Evolutionary conservation across 192 early-diverging fungal genomes (phyloP).

Genomic region (Backusella mclennaniae): DNA sequence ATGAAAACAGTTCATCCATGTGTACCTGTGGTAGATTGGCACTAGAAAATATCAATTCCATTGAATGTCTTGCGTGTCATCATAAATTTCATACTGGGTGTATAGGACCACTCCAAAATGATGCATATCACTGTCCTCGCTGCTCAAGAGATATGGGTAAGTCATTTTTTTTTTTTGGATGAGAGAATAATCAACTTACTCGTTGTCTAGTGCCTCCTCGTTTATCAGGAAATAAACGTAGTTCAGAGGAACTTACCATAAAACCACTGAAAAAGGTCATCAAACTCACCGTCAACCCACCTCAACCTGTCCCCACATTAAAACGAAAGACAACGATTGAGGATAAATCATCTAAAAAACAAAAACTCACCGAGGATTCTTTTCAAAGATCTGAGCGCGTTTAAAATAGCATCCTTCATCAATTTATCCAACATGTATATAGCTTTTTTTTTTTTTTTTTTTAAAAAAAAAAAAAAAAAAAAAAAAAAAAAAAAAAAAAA

Average conservation of each 20-base stretch:
- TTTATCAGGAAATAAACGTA: not conserved
- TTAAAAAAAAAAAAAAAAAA: too few species aligned
- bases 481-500: too few species aligned
- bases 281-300: slow-evolving; percentile 9
- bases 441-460: too few species aligned
- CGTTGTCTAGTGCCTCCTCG: not conserved
- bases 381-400: slow-evolving; percentile 7
- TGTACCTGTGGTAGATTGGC: not conserved
- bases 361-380: not conserved
- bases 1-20: not conserved
- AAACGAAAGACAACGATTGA: not conserved
- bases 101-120: not conserved
- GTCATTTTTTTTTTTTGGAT: too few species aligned
- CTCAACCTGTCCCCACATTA: not conserved
- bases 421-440: not conserved
- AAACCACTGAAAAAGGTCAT: slow-evolving; percentile 5
- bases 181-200: too few species aligned
- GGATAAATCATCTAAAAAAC: not conserved
- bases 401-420: not conserved
- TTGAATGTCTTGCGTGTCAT: not conserved
- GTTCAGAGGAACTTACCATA: not conserved
- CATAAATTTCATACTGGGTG: not conserved
- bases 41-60: not conserved
- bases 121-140: not conserved
- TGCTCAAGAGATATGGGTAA: not conserved